Percentiles rank a stretch among this genome's conserved stretches.
Conservation (phyloP, 176 grass and related monocot genomes). For the Metroxylon sagu region DNA sequence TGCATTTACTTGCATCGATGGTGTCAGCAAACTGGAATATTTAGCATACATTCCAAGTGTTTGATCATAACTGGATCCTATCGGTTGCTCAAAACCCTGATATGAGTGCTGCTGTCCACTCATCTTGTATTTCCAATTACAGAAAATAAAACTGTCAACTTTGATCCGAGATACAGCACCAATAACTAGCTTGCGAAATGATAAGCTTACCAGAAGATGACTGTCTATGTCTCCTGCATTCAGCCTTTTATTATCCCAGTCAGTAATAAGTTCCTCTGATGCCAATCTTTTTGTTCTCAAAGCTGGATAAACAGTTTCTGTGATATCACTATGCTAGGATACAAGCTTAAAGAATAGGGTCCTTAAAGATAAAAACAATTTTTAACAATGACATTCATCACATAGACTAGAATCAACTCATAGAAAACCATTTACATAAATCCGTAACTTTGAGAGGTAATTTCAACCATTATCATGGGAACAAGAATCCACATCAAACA, state of each 20-base stretch:
- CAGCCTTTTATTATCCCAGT: conserved; percentile 84
- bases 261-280: conserved; percentile 68
- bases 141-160: conserved; percentile 22
- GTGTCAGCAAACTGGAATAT: conserved; percentile 36
- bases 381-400: no score
- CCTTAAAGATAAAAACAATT: no score
- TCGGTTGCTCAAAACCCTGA: conserved; percentile 36
- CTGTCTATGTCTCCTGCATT: conserved; percentile 67
- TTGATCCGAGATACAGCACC: conserved; percentile 1
- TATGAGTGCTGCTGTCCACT: conserved; percentile 31
- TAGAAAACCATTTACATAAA: no score
- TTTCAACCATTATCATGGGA: no score
- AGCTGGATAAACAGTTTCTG: conserved; percentile 28
- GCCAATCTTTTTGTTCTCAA: conserved; percentile 75
- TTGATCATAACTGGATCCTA: conserved; percentile 44
- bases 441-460: no score
- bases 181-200: background rate
- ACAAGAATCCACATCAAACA: no score
- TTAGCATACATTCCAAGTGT: conserved; percentile 26
- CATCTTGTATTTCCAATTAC: conserved; percentile 22
- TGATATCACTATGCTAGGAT: no score
- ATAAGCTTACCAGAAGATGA: conserved; percentile 35
- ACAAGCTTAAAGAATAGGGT: no score
- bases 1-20: conserved; percentile 30
- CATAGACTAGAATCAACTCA: no score